These are phyloP conservation scores for Mimosa pudica DNA, from an alignment of 306 rosid species.

Conservation along the genomic window DNA sequence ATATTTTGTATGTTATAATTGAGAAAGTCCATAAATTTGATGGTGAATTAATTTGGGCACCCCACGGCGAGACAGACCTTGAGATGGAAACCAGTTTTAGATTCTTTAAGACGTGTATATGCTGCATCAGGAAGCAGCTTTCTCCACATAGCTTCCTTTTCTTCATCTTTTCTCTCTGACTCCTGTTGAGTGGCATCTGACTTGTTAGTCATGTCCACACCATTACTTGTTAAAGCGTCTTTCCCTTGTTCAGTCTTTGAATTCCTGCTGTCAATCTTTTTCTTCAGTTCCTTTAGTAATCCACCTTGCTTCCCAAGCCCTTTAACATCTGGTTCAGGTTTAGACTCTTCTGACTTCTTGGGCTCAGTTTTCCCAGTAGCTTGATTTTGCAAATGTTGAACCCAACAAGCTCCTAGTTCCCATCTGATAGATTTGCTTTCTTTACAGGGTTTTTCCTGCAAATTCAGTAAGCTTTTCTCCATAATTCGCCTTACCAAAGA, in stretches of 20 bases:
- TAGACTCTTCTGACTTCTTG: slow-evolving; percentile 70
- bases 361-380: slow-evolving; percentile 77
- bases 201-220: slow-evolving; percentile 42
- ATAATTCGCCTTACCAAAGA: slow-evolving; percentile 68
- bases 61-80: slow-evolving; percentile 57
- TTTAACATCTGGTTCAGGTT: slow-evolving; percentile 82
- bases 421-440: slow-evolving; percentile 77
- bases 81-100: slow-evolving; percentile 85
- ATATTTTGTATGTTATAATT: slow-evolving; percentile 6
- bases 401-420: slow-evolving; percentile 99
- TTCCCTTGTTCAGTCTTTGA: slow-evolving; percentile 67
- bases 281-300: slow-evolving; percentile 85
- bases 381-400: slow-evolving; percentile 90
- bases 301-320: slow-evolving; percentile 99
- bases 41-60: slow-evolving; percentile 4
- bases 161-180: slow-evolving; percentile 61
- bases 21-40: slow-evolving; percentile 14
- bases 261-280: slow-evolving; percentile 66
- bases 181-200: slow-evolving; percentile 63
- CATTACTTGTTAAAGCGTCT: slow-evolving; percentile 47
- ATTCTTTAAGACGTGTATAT: slow-evolving; percentile 84
- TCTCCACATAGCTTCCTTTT: slow-evolving; percentile 78
- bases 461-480: slow-evolving; percentile 71
- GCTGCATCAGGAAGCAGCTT: slow-evolving; percentile 81
- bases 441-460: slow-evolving; percentile 67